A percentile compares a stretch with the other conserved stretches of the same genome.
phyloP scores from a whole-genome alignment of 2,329 filamentous ascomycete species.

The Trichoderma sp. region DNA sequence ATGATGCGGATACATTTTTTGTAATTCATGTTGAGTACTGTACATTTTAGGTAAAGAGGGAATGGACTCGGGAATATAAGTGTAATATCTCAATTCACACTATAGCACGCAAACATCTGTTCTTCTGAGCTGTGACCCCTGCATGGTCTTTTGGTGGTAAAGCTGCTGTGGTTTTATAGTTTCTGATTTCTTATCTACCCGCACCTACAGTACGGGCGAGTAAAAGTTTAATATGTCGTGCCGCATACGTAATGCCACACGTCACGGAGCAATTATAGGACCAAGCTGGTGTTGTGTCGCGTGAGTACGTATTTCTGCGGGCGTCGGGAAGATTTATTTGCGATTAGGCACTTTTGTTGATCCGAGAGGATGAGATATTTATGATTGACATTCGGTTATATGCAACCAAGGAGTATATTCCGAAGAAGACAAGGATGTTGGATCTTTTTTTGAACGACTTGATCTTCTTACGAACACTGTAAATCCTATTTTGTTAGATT shows the following conservation, averaged over 20 bases:
- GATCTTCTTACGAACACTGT: neutral
- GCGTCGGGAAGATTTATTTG: neutral
- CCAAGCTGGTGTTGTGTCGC: neutral
- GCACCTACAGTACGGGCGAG: neutral
- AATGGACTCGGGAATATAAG: neutral
- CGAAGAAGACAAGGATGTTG: neutral
- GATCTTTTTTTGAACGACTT: neutral
- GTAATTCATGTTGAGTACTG: neutral
- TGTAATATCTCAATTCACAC: slow-evolving; percentile 6
- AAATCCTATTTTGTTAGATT: neutral
- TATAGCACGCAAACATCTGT: neutral
- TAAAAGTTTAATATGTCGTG: slow-evolving; percentile 1
- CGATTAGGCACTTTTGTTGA: neutral
- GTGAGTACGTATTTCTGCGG: neutral
- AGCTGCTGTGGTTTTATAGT: neutral
- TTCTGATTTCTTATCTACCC: slow-evolving; percentile 2
- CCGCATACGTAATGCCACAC: slow-evolving; percentile 25
- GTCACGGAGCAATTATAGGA: neutral
- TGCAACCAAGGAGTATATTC: neutral
- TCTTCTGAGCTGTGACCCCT: neutral
- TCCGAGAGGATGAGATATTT: neutral
- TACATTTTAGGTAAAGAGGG: neutral
- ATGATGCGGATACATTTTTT: neutral
- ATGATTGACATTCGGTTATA: neutral
- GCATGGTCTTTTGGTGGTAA: neutral